Evolutionary conservation across 1,284 basidiomycete species (phyloP), one percentile per base, ranked within the genome.

Genomic region (Moniliella sp.): DNA sequence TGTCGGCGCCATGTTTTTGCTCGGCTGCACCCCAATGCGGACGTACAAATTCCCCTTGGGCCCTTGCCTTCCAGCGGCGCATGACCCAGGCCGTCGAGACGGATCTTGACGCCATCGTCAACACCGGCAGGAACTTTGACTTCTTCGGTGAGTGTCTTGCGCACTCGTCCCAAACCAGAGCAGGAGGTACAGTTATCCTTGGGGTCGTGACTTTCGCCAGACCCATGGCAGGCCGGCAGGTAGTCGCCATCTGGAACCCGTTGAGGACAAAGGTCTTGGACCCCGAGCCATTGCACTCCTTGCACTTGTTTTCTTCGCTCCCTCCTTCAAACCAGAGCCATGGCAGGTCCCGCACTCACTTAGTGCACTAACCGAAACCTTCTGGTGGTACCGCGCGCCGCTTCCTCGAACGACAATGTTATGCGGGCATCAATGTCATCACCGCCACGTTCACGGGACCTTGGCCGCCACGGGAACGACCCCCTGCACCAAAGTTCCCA

Each of bases 161-260:
- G 75, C 27, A 97, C 75, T 50, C 82, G 77, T 12, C 91, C 91
- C 17, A 81, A 68, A 18, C 91, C 91, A 21, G 69, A 72, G 62
- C 91, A 99, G 29, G 68, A 66, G 15, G 69, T 68, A 61, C 91
- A 99, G 42, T 77, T 71, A 42, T 76, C 72, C 17, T 71, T 74
- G 10, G 72, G 73, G 34, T 83, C 80, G 17, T 93, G 72, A 3
- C 71, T 72, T 19, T 72, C 72, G 11, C 91, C 91, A 10, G 71
- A 67, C n/a, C 91, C 91, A 14, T 71, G 67, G 63, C 91, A 99
- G 15, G 71, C 62, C 32, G 68, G 63, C 91, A 99, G 15, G 83
- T 86, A 46, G 75, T 80, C 9, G 84, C 76, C 83, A 99, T 91
- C 60, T 86, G 80, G 73, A 97, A 97, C 11, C 91, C 91, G 58